Base-by-base conservation (phyloP, 305 asterid species). In the Rubia tinctorum region DNA sequence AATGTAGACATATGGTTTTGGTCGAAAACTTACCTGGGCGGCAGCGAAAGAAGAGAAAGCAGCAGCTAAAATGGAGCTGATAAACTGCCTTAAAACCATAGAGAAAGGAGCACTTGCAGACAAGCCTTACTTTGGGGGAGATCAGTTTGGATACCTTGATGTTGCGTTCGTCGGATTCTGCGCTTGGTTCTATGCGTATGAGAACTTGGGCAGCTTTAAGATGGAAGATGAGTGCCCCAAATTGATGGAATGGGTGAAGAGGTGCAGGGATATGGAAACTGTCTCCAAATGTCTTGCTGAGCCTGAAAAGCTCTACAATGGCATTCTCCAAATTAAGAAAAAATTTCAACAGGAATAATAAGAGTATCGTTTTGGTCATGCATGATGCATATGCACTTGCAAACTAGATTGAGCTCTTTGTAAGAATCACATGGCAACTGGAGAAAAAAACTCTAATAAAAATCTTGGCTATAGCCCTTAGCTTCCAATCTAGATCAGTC, bases 141-240 rank as follows among this genome's bases (percentile, higher is more conserved):
- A 82, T 37, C 40, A n/a, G 0, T 74, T 81, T 68, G 84, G 84
- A 0, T 81, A 49, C 58, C 40, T 75, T 37, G 82, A 81, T 45
- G 71, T 76, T 47, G 79, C 77, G 30, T n/a, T 82, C 56, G 51
- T 79, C 22, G 74, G 79, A 27, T 76, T 13, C 66, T 79, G 66
- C 39, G 23, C 63, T 23, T 82, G 79, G 85, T 74, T 82, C 40
- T 76, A 64, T 51, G 40, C 79, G 49, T 82, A 64, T 66, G 85
- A 79, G 51, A 72, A 71, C 18, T 49, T 14, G 17, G 82, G 60
- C 7, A 25, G 43, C n/a, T 76, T 82, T 74, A 82, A 67, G 30
- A 62, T 71, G 20, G 81, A 58, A 40, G 56, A 66, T 13, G 76
- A 79, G 51, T 80, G 79, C 40, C 78, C 86, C 2, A 79, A 76